These are phyloP conservation scores for Herpetomonas tarakana DNA, from an alignment of 208 protist genomes.

Conservation along the genomic window DNA sequence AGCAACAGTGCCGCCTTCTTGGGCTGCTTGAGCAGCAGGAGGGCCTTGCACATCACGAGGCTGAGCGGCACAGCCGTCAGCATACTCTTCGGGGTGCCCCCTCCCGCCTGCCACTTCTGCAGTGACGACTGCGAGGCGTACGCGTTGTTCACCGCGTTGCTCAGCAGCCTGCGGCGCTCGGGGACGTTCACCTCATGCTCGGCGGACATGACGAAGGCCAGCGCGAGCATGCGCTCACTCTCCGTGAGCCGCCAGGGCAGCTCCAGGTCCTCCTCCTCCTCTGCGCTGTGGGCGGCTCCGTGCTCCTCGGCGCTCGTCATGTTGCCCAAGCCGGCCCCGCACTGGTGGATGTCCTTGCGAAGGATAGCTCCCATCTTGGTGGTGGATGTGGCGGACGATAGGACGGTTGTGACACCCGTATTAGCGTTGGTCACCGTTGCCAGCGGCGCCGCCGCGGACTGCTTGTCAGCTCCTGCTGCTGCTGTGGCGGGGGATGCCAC, in stretches of 20 bases:
- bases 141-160: constrained; percentile 79
- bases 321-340: constrained; percentile 45
- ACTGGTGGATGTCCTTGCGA: constrained; percentile 44
- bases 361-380: not conserved
- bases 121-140: constrained; percentile 84
- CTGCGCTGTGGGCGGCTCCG: constrained; percentile 10
- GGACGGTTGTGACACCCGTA: constrained; percentile 1
- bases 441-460: constrained; percentile 1
- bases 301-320: constrained; percentile 57
- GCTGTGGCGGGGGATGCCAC: not conserved
- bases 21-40: constrained; percentile 72
- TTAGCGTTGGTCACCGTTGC: not conserved
- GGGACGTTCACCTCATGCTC: constrained; percentile 87
- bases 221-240: constrained; percentile 83
- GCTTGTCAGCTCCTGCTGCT: not conserved
- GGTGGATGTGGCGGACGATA: not conserved
- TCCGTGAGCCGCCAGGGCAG: constrained; percentile 60
- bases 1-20: constrained; percentile 81
- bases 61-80: constrained; percentile 70
- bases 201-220: constrained; percentile 73
- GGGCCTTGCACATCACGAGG: constrained; percentile 65
- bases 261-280: constrained; percentile 44
- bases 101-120: constrained; percentile 66
- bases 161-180: constrained; percentile 66
- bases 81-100: constrained; percentile 62